Conservation (phyloP, 805 yeast species). For the Saccharomycopsis babjevae region DNA sequence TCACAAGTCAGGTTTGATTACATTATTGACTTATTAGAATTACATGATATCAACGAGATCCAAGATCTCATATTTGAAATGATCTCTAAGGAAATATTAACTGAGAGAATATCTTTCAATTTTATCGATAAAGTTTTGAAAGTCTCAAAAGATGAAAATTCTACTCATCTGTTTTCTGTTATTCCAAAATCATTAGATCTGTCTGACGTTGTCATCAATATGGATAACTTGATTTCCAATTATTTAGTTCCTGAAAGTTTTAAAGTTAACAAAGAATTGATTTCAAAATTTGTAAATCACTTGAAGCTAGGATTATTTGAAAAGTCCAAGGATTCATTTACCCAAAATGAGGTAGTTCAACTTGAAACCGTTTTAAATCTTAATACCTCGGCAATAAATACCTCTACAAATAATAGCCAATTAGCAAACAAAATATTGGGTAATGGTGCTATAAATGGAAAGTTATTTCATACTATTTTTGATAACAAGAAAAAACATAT, state of each 20-base stretch:
- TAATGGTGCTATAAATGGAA: background rate
- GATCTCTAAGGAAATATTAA: conserved; percentile 4
- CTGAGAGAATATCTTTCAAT: conserved; percentile 6
- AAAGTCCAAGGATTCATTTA: conserved; percentile 2
- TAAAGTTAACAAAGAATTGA: background rate
- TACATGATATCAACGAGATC: background rate
- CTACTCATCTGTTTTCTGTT: background rate
- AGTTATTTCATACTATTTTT: background rate
- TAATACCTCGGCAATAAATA: background rate
- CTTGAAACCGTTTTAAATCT: conserved; percentile 3
- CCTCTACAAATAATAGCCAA: background rate
- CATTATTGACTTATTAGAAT: background rate
- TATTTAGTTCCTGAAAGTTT: background rate
- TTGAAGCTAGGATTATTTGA: conserved; percentile 1
- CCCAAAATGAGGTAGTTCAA: conserved; percentile 11
- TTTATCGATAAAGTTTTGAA: background rate
- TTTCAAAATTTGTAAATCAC: background rate
- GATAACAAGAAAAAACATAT: background rate
- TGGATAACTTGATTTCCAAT: background rate
- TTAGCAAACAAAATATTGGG: background rate
- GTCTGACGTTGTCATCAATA: background rate
- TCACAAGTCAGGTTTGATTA: conserved; percentile 1
- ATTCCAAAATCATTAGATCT: background rate
- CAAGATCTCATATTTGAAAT: conserved; percentile 14
- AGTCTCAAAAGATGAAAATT: background rate